phyloP scores from a whole-genome alignment of 2,329 filamentous ascomycete species.

The Talaromyces pinophilus region DNA sequence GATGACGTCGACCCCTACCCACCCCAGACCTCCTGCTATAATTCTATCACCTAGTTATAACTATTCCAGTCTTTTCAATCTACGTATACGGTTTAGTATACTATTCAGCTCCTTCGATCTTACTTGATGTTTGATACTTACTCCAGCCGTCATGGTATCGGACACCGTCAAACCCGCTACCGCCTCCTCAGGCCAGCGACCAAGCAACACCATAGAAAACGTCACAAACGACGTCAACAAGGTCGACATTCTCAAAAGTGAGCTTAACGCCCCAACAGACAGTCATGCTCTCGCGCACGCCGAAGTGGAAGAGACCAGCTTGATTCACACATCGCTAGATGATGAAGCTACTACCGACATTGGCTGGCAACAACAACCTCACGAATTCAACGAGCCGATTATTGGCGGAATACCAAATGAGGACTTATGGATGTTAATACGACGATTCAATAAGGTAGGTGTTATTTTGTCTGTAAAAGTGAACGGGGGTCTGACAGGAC shows the following conservation, averaged over 20 bases:
- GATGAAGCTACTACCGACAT: constrained; percentile 13
- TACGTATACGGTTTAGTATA: neutral
- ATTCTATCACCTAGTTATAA: neutral
- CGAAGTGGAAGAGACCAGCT: constrained; percentile 18
- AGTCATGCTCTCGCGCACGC: constrained; percentile 21
- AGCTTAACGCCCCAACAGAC: constrained; percentile 18
- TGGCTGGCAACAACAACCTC: constrained; percentile 18
- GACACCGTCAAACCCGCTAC: constrained; percentile 1
- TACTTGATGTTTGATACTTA: too few species aligned
- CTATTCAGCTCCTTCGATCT: too few species aligned
- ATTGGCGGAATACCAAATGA: constrained; percentile 71
- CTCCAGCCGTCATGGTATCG: constrained; percentile 5
- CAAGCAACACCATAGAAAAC: constrained; percentile 13
- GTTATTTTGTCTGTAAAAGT: neutral
- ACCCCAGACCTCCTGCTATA: neutral
- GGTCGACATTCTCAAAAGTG: constrained; percentile 10
- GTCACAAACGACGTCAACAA: constrained; percentile 12
- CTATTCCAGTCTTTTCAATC: neutral
- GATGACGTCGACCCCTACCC: constrained; percentile 16
- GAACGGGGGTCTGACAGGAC: constrained; percentile 29
- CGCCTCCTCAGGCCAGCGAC: constrained; percentile 10
- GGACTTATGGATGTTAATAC: constrained; percentile 69
- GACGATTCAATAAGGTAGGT: constrained; percentile 70
- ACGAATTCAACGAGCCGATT: constrained; percentile 45
- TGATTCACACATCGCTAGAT: constrained; percentile 18